Evolutionary conservation across 805 yeast species (phyloP).

Genomic region (Zygotorulaspora sp.): DNA sequence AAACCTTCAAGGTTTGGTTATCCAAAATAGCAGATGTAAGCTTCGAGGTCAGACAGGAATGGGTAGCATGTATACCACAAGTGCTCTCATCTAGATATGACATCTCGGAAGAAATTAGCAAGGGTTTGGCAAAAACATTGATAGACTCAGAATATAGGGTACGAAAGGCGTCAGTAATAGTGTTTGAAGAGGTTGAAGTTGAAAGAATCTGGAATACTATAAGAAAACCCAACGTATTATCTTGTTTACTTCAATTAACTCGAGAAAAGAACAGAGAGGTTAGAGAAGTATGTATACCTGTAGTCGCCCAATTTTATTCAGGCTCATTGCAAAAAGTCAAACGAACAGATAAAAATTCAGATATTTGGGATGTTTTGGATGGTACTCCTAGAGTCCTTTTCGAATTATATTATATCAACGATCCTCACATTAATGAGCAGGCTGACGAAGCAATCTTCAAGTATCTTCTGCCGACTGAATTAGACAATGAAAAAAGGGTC

Average conservation of each 20-base stretch:
- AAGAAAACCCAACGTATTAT: slow-evolving; percentile 45
- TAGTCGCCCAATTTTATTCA: slow-evolving; percentile 54
- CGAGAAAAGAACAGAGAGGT: slow-evolving; percentile 68
- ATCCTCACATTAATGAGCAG: slow-evolving; percentile 54
- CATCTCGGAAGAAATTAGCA: slow-evolving; percentile 46
- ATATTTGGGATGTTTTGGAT: slow-evolving; percentile 31
- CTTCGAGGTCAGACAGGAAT: slow-evolving; percentile 56
- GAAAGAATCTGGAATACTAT: slow-evolving; percentile 45
- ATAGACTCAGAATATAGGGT: slow-evolving; percentile 74
- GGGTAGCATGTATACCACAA: slow-evolving; percentile 58
- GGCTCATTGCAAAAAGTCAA: slow-evolving; percentile 36
- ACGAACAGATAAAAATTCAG: slow-evolving; percentile 19
- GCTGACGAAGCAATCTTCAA: slow-evolving; percentile 63
- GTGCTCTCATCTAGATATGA: slow-evolving; percentile 46
- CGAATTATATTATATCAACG: slow-evolving; percentile 69
- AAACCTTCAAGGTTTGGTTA: slow-evolving; percentile 67
- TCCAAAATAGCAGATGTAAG: slow-evolving; percentile 69
- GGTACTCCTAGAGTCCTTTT: slow-evolving; percentile 62
- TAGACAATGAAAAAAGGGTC: slow-evolving; percentile 45
- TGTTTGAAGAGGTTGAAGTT: slow-evolving; percentile 46
- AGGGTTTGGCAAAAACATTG: slow-evolving; percentile 61
- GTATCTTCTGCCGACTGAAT: slow-evolving; percentile 52
- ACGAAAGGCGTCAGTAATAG: slow-evolving; percentile 54
- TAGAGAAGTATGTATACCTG: slow-evolving; percentile 52
- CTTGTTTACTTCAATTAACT: slow-evolving; percentile 54